Evolutionary conservation across 805 yeast species (phyloP).

Genomic region (Teunomyces aglyptinius): DNA sequence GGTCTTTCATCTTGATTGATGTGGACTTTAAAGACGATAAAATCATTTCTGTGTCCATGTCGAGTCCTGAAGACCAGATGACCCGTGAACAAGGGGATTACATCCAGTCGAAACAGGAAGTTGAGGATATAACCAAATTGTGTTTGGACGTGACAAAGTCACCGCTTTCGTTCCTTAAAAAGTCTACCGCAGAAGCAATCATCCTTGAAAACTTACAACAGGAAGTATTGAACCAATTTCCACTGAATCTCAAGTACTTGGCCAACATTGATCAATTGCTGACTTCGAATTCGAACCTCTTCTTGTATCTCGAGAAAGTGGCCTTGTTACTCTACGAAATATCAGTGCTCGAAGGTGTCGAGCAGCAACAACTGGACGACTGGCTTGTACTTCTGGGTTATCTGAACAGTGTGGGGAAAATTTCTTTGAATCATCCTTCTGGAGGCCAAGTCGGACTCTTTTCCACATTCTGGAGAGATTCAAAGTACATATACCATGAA

Average conservation of each 20-base stretch:
- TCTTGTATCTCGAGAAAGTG: slow-evolving; percentile 28
- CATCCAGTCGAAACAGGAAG: not conserved
- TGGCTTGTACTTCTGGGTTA: slow-evolving; percentile 25
- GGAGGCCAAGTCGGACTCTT: slow-evolving; percentile 30
- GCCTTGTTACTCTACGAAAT: slow-evolving; percentile 28
- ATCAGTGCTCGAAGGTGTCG: slow-evolving; percentile 21
- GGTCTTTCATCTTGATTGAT: slow-evolving; percentile 38
- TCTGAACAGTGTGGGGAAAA: slow-evolving; percentile 25
- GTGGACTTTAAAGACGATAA: slow-evolving; percentile 32
- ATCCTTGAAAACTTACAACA: slow-evolving; percentile 25
- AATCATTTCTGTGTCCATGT: slow-evolving; percentile 31
- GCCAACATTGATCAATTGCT: slow-evolving; percentile 36
- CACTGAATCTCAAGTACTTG: slow-evolving; percentile 34
- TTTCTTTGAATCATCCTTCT: slow-evolving; percentile 22
- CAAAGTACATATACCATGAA: slow-evolving; percentile 25
- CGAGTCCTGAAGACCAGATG: slow-evolving; percentile 11
- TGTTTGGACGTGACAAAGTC: slow-evolving; percentile 8
- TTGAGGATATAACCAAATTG: not conserved
- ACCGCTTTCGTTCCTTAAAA: not conserved
- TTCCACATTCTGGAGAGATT: slow-evolving; percentile 37
- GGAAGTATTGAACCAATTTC: slow-evolving; percentile 26
- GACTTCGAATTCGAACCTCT: slow-evolving; percentile 29
- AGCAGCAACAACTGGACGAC: slow-evolving; percentile 8
- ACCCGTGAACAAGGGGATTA: not conserved
- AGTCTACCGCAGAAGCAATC: slow-evolving; percentile 25